A percentile compares a stretch with the other conserved stretches of the same genome.
Conservation (phyloP, 805 yeast genomes). For the Candida nanaspora region DNA sequence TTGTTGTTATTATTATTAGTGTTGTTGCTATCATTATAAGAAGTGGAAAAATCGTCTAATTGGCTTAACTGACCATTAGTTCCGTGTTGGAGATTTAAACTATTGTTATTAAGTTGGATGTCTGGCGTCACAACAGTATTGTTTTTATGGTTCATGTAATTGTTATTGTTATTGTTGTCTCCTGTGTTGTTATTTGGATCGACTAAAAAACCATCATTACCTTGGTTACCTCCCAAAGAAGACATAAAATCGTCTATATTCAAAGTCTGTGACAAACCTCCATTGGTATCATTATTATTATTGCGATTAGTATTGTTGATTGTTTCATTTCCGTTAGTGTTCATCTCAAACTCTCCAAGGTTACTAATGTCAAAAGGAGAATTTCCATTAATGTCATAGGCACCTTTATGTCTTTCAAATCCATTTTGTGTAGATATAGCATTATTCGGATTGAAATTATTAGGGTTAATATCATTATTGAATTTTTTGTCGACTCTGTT, state of each 20-base stretch:
- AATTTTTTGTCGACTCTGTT: conserved; percentile 1
- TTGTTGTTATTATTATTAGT: too few species aligned
- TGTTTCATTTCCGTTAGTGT: not conserved
- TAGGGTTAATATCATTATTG: not conserved
- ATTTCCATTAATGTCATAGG: not conserved
- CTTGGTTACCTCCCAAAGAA: not conserved
- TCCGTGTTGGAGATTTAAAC: not conserved
- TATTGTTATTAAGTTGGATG: not conserved
- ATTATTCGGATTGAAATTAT: not conserved
- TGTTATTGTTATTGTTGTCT: not conserved
- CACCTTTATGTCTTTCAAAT: not conserved
- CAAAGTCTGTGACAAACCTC: conserved; percentile 4
- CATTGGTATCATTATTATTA: not conserved
- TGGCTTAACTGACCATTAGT: not conserved
- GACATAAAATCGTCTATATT: conserved; percentile 6
- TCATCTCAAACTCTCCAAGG: conserved; percentile 6
- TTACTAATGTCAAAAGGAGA: conserved; percentile 10
- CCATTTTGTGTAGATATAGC: not conserved
- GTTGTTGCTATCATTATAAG: too few species aligned
- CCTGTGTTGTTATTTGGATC: not conserved
- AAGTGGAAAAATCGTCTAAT: not conserved
- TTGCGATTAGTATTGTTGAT: not conserved
- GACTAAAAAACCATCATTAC: not conserved
- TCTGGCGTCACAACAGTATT: not conserved
- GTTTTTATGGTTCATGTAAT: not conserved